phyloP scores from a whole-genome alignment of 2,329 filamentous ascomycete genomes.

The Arthrocladium fulminans region DNA sequence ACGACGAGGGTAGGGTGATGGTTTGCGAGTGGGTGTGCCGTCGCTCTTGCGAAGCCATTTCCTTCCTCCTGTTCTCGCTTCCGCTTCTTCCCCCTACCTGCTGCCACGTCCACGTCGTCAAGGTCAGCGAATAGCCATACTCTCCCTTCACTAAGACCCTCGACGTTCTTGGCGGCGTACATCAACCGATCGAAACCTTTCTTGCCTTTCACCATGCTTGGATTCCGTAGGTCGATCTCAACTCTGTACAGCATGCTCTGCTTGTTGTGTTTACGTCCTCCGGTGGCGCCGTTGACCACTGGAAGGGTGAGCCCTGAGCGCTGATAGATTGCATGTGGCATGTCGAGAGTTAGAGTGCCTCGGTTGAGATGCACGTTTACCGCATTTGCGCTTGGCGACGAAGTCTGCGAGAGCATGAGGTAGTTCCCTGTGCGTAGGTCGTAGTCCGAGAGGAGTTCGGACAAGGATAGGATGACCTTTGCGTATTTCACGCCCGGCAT shows the following conservation, averaged over 20 bases:
- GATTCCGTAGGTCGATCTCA: slow-evolving; percentile 62
- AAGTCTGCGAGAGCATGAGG: slow-evolving; percentile 65
- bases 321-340: slow-evolving; percentile 77
- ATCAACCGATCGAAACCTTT: slow-evolving; percentile 70
- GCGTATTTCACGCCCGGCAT: slow-evolving; percentile 44
- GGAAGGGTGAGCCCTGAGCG: slow-evolving; percentile 54
- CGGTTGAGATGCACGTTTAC: background rate
- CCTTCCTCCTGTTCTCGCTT: background rate
- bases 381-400: slow-evolving; percentile 39
- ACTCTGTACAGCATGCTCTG: slow-evolving; percentile 65
- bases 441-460: slow-evolving; percentile 59
- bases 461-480: slow-evolving; percentile 62
- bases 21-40: slow-evolving; percentile 7
- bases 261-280: slow-evolving; percentile 55
- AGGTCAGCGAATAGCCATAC: slow-evolving; percentile 68
- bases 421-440: slow-evolving; percentile 50
- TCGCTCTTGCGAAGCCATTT: background rate
- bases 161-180: slow-evolving; percentile 69
- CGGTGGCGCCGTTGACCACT: slow-evolving; percentile 47
- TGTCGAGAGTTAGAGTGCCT: slow-evolving; percentile 56
- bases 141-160: slow-evolving; percentile 49
- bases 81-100: background rate
- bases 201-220: slow-evolving; percentile 73
- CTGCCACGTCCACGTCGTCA: slow-evolving; percentile 1
- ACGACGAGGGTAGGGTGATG: slow-evolving; percentile 29